Evolutionary conservation across 352 stramenopile genomes (phyloP).

Genomic region (Globisporangium uncinulatum): DNA sequence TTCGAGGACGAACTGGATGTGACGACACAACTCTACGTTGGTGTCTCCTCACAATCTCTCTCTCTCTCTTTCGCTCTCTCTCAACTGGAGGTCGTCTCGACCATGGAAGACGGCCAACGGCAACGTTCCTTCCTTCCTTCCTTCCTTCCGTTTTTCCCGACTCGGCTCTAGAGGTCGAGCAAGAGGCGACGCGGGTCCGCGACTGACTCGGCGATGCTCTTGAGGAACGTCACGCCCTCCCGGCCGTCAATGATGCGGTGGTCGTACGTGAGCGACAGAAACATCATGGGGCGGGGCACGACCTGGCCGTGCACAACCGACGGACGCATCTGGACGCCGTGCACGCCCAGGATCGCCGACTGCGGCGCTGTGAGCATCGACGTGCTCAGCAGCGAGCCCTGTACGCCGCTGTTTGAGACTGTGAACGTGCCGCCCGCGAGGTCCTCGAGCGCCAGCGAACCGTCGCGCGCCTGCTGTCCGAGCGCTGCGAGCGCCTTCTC

Average conservation of each 20-base stretch:
- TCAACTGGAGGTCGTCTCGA: too few species aligned
- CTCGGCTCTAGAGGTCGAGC: slow-evolving; percentile 63
- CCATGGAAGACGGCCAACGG: too few species aligned
- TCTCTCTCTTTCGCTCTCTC: too few species aligned
- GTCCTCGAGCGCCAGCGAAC: slow-evolving; percentile 82
- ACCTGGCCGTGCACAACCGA: slow-evolving; percentile 92
- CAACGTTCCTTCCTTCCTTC: too few species aligned
- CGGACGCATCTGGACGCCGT: slow-evolving; percentile 97
- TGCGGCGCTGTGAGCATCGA: slow-evolving; percentile 99
- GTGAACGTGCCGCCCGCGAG: slow-evolving; percentile 98
- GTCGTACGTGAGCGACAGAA: slow-evolving; percentile 99
- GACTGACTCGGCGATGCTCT: slow-evolving; percentile 96
- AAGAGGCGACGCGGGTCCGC: slow-evolving; percentile 93
- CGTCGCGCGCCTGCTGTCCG: slow-evolving; percentile 62
- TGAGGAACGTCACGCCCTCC: slow-evolving; percentile 99
- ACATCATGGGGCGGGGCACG: slow-evolving; percentile 99
- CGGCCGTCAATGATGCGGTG: slow-evolving; percentile 99
- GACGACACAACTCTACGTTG: too few species aligned
- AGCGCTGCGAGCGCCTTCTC: slow-evolving; percentile 94
- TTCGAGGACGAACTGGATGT: too few species aligned
- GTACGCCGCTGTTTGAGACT: slow-evolving; percentile 97
- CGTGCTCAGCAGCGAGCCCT: slow-evolving; percentile 96
- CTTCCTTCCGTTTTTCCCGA: too few species aligned
- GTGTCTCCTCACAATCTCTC: too few species aligned
- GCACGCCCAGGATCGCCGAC: slow-evolving; percentile 97